Base-by-base conservation (phyloP, 83 land plant species). In the Picea mariana region DNA sequence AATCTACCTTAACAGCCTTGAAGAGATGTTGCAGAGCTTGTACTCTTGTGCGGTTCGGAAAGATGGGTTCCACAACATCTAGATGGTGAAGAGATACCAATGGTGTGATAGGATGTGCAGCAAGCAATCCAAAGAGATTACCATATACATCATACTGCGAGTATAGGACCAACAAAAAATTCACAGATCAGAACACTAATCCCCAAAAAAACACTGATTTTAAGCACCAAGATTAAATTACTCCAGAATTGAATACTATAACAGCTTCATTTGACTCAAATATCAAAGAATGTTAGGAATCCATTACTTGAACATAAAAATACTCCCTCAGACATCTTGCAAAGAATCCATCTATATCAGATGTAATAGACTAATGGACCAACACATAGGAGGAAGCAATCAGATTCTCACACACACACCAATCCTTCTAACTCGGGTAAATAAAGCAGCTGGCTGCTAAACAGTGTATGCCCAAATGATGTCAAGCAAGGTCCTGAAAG, bases 61-160 rank as follows among this genome's bases (percentile, higher is more conserved):
- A 93, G 20, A 93, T 83, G n/a, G 96, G 99, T 75, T 92, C 92
- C 44, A 95, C 90, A 52, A 93, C 88, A 83, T 97, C 96, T 5
- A 95, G 83, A 85, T 97, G 99, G 85, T 97, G 99, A 61, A 97
- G 67, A 1, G 98, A 86, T 24, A 97, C 90, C 58, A 95, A 81
- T 23, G 99, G 99, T 24, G 89, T 83, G 40, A 97, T 86, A 1
- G 99, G 98, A 83, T 97, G 99, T 9, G 98, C 91, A 17, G 95
- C 88, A 2, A 97, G 91, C 34, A 95, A 83, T 6, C 98, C 99
- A 58, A 90, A 89, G 8, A 93, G 83, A 82, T 93, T 89, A 8
- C 99, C 99, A 75, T 87, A 88, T 60, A 97, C 87, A 85, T 97
- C 99, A 81, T 82, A 92, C 98, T 97, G 89, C 85, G 21, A 59